A percentile compares a stretch with the other conserved stretches of the same genome.
Evolutionary conservation across 495 filamentous ascomycete species (phyloP).

Genomic region (Penicillium flavigenum): DNA sequence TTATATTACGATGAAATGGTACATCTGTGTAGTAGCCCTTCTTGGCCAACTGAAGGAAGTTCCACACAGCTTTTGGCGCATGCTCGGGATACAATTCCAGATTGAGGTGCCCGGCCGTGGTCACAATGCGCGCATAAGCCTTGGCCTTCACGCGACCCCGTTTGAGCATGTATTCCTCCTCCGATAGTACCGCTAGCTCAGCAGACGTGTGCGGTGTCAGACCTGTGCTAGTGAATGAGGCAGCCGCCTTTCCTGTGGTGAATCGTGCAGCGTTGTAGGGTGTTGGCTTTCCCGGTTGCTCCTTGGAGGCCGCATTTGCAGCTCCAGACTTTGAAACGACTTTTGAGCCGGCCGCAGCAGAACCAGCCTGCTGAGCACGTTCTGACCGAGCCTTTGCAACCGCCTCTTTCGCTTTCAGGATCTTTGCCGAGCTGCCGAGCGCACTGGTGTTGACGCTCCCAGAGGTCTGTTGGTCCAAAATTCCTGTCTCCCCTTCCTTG

Average conservation of each 20-base stretch:
- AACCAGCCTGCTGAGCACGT: conserved; percentile 40
- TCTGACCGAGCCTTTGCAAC: conserved; percentile 77
- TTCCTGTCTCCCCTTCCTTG: conserved; percentile 71
- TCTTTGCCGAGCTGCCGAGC: conserved; percentile 79
- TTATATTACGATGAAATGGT: conserved; percentile 87
- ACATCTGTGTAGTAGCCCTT: conserved; percentile 85
- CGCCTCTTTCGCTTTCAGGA: conserved; percentile 87
- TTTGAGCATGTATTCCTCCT: conserved; percentile 95
- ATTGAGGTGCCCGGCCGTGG: conserved; percentile 77
- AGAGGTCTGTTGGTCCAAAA: conserved; percentile 59
- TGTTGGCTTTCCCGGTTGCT: conserved; percentile 40
- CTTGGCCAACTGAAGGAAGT: conserved; percentile 86
- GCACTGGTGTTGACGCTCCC: conserved; percentile 72
- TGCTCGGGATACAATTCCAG: conserved; percentile 88
- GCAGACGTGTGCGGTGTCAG: conserved; percentile 86
- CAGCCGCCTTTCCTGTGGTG: conserved; percentile 89
- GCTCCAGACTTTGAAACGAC: conserved; percentile 42
- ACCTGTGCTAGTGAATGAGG: conserved; percentile 92
- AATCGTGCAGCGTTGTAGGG: conserved; percentile 85
- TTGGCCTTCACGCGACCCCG: conserved; percentile 82
- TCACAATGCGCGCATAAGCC: conserved; percentile 87
- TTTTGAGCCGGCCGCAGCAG: conserved; percentile 28
- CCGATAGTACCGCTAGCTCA: conserved; percentile 79
- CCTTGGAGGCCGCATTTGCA: conserved; percentile 23
- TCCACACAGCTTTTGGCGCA: conserved; percentile 92